These are phyloP conservation scores for Crassisporium funariophilum DNA, from an alignment of 768 basidiomycete species.

Conservation along the genomic window DNA sequence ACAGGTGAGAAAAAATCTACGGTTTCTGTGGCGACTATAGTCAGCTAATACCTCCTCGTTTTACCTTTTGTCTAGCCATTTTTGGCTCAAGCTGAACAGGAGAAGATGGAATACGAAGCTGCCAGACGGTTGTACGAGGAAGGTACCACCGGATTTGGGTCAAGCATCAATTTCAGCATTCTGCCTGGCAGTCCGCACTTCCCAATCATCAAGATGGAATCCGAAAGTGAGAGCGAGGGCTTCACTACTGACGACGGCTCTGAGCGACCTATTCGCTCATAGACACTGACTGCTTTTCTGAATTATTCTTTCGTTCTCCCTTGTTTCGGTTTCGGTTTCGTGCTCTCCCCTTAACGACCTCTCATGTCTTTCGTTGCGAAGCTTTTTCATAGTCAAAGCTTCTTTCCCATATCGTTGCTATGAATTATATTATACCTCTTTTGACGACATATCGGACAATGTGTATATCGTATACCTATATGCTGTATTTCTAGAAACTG, in stretches of 20 bases:
- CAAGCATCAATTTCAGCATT: constrained; percentile 83
- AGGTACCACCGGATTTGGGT: constrained; percentile 64
- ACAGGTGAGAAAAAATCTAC: constrained; percentile 56
- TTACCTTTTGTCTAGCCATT: constrained; percentile 68
- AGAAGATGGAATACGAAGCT: constrained; percentile 92
- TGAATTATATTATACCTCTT: constrained; percentile 33
- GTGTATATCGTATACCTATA: constrained; percentile 28
- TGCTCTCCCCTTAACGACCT: constrained; percentile 34
- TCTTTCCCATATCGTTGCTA: constrained; percentile 10
- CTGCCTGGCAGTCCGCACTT: constrained; percentile 69
- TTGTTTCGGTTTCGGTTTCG: constrained; percentile 12
- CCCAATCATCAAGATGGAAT: constrained; percentile 62
- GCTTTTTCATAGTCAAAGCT: neutral
- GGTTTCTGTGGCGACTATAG: constrained; percentile 6
- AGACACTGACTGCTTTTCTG: constrained; percentile 16
- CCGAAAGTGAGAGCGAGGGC: constrained; percentile 72
- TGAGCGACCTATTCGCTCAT: constrained; percentile 30
- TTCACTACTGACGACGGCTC: constrained; percentile 51
- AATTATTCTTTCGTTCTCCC: constrained; percentile 10
- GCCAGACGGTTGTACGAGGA: constrained; percentile 88
- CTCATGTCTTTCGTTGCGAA: constrained; percentile 22
- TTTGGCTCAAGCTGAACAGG: constrained; percentile 90
- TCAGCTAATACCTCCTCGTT: constrained; percentile 16
- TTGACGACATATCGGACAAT: constrained; percentile 19
- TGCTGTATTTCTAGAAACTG: constrained; percentile 38